Conservation (phyloP, 345 rosid species). For the Moringa oleifera region DNA sequence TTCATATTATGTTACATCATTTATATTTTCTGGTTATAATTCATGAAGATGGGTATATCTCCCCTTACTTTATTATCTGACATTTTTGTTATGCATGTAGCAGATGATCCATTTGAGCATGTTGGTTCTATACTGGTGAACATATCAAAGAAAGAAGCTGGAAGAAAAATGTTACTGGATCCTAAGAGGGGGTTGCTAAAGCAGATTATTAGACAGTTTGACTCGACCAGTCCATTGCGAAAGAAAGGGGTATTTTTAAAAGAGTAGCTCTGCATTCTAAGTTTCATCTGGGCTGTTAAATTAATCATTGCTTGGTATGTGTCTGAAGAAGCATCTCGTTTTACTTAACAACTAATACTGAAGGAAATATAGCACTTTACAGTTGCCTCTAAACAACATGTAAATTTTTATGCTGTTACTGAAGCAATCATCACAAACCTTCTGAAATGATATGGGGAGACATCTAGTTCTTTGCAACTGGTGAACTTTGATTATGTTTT, state of each 20-base stretch:
- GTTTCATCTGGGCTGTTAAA: conserved; percentile 7
- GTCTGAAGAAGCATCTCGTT: too few species aligned
- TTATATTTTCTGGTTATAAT: neutral
- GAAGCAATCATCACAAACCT: too few species aligned
- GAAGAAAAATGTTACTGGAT: conserved; percentile 72
- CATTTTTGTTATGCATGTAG: conserved; percentile 15
- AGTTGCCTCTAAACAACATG: too few species aligned
- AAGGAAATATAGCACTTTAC: too few species aligned
- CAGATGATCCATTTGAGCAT: conserved; percentile 91
- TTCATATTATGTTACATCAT: neutral
- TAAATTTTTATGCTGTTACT: too few species aligned
- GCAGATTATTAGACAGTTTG: conserved; percentile 80
- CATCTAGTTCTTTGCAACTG: too few species aligned
- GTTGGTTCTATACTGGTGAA: conserved; percentile 90
- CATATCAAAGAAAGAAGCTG: conserved; percentile 78
- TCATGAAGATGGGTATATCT: neutral
- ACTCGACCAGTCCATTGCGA: conserved; percentile 57
- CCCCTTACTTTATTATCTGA: neutral
- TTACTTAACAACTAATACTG: too few species aligned
- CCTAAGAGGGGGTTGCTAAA: conserved; percentile 72
- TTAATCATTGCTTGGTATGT: too few species aligned
- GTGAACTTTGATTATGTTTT: neutral
- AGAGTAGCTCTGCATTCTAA: conserved; percentile 4
- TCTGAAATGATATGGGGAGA: too few species aligned
- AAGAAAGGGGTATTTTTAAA: conserved; percentile 77